A percentile compares a stretch with the other conserved stretches of the same genome.
Conservation (phyloP, 352 stramenopile species). For the Globisporangium alternatum region DNA sequence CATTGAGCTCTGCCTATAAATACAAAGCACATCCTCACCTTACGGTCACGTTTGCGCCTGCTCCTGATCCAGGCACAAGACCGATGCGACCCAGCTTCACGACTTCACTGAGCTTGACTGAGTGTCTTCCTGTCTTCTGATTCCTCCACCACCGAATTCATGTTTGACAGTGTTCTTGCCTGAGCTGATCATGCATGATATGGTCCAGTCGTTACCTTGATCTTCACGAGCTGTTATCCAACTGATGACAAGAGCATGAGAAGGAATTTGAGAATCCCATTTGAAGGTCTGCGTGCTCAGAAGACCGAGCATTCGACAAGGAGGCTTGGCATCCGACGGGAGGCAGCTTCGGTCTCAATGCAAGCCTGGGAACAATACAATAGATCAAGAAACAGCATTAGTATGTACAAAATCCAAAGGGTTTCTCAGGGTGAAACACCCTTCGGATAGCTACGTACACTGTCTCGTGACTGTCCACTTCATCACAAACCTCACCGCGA, state of each 20-base stretch:
- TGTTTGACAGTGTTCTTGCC: not conserved
- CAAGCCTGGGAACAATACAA: not conserved
- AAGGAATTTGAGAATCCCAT: not conserved
- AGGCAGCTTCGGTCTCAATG: not conserved
- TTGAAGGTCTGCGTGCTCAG: not conserved
- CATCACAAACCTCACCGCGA: not conserved
- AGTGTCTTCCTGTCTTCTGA: not conserved
- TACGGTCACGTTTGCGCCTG: not conserved
- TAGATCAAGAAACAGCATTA: not conserved
- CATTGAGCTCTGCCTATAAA: not conserved
- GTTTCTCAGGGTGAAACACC: too few species aligned
- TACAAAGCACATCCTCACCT: conserved; percentile 1
- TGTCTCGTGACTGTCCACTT: not conserved
- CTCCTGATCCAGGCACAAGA: not conserved
- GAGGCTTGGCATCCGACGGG: not conserved
- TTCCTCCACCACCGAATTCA: not conserved
- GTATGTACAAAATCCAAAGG: not conserved
- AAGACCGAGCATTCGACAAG: not conserved
- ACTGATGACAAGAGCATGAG: not conserved
- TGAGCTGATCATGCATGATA: not conserved
- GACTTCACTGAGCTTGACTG: not conserved
- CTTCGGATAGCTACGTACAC: not conserved
- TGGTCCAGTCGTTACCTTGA: not conserved
- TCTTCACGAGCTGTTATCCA: not conserved
- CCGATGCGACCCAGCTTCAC: not conserved